phyloP scores from a whole-genome alignment of 2,329 filamentous ascomycete genomes.

The Alternaria arborescens region DNA sequence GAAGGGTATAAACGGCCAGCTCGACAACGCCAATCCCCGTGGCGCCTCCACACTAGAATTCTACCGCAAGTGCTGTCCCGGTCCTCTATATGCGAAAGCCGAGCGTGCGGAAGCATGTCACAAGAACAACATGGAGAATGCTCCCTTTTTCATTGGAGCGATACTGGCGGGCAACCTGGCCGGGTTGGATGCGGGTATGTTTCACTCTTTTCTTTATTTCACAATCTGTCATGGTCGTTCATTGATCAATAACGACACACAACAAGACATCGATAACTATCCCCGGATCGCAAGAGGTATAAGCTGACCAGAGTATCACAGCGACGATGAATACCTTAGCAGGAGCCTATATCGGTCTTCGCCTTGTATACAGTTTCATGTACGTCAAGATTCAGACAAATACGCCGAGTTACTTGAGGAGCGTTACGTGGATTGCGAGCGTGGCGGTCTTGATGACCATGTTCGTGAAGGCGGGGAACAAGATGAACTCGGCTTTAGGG shows the following conservation, averaged over 20 bases:
- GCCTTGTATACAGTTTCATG: not conserved
- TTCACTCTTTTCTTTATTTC: too few species aligned
- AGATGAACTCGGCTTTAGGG: not conserved
- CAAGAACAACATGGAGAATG: not conserved
- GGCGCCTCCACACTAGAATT: not conserved
- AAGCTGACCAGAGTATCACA: not conserved
- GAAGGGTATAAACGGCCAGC: not conserved
- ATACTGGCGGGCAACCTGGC: not conserved
- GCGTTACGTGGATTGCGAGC: not conserved
- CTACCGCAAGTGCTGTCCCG: not conserved
- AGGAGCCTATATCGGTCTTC: not conserved
- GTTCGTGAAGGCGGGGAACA: not conserved
- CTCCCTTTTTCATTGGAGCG: not conserved
- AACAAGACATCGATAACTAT: too few species aligned
- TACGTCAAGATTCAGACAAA: not conserved
- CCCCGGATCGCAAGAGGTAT: accelerated
- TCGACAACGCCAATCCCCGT: not conserved
- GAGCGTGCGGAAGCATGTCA: not conserved
- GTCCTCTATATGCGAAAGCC: not conserved
- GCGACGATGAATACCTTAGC: not conserved
- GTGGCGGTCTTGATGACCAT: not conserved
- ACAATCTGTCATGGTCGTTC: too few species aligned
- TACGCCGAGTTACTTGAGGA: not conserved
- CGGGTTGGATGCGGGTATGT: not conserved
- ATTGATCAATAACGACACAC: too few species aligned